Evolutionary conservation across 805 yeast genomes (phyloP).

Genomic region (Candida yuanshanica): DNA sequence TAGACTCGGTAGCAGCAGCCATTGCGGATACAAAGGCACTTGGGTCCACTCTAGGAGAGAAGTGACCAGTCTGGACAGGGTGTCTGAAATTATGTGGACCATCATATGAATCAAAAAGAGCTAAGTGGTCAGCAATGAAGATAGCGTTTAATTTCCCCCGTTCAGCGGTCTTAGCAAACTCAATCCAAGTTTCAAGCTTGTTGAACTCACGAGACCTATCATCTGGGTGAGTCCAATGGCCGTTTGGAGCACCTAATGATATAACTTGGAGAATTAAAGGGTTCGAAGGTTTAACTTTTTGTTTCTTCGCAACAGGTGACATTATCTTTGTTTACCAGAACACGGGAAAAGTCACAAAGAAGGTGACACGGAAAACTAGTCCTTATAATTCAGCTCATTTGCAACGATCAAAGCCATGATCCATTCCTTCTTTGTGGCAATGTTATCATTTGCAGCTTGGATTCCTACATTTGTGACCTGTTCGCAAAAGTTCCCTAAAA

Average conservation of each 20-base stretch:
- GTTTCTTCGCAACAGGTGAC: not conserved
- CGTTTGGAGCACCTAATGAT: constrained; percentile 14
- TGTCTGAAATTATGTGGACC: constrained; percentile 31
- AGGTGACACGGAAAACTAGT: no score
- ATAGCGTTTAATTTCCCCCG: constrained; percentile 33
- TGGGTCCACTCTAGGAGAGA: constrained; percentile 30
- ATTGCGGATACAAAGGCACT: constrained; percentile 29
- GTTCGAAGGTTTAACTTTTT: not conserved
- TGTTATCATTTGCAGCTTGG: no score
- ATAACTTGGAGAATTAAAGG: not conserved
- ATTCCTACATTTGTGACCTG: no score
- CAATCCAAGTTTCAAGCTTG: constrained; percentile 29
- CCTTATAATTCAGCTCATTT: no score
- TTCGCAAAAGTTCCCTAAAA: no score
- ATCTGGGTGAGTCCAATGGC: constrained; percentile 27
- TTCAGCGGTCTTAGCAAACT: constrained; percentile 32
- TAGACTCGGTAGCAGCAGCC: constrained; percentile 35
- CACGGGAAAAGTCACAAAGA: no score
- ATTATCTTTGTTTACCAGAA: no score
- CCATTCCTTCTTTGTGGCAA: no score
- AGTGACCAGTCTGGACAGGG: constrained; percentile 25
- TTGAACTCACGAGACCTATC: constrained; percentile 1
- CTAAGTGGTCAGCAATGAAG: constrained; percentile 35
- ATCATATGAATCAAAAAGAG: constrained; percentile 34
- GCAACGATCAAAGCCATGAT: no score